Evolutionary conservation across 257 asterid genomes (phyloP), one percentile per base, ranked within the genome.

Genomic region (Petunia axillaris): DNA sequence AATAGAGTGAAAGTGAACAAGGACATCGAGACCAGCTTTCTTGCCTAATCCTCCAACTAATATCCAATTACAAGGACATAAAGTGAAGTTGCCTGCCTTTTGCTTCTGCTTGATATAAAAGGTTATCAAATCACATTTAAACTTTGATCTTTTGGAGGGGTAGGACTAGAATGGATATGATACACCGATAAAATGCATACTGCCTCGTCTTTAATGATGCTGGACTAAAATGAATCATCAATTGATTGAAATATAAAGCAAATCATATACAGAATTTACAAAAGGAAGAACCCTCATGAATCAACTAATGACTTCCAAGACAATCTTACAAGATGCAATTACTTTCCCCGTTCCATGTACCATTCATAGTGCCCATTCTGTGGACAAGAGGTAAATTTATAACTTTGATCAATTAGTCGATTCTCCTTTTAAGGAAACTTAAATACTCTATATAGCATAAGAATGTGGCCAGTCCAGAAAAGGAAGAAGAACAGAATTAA

Each of bases 201-300:
- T 25, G 60, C 60, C 13, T 48, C 60, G 25, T 71, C 16, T 13
- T 10, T 46, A 58, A 48, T 46, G 15, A 62, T 3, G 11, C 59
- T 48, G 59, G 3, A 46, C 43, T 25, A 4, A 25, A 71, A 48
- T 41, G 4, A 52, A 52, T 2, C 35, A 35, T 44, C 38, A 9
- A 16, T 25, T 16, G 8, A 70, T 44, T 48, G 25, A 10, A 71
- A 55, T 71, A 8, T 43, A 71, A 71, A 5, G n/a, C 41, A 35
- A 70, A 70, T 13, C 77, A 48, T 10, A 25, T 35, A 71, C 60
- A 1, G 59, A 71, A 46, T 36, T 48, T 37, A 48, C 58, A 35
- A 71, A 48, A 59, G 43, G 9, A 71, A 71, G 59, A 71, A 39
- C 77, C 35, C 76, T 48, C 77, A 71, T 46, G 77, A 25, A 71